Conservation (phyloP, 805 yeast species). For the Candida easanensis region DNA sequence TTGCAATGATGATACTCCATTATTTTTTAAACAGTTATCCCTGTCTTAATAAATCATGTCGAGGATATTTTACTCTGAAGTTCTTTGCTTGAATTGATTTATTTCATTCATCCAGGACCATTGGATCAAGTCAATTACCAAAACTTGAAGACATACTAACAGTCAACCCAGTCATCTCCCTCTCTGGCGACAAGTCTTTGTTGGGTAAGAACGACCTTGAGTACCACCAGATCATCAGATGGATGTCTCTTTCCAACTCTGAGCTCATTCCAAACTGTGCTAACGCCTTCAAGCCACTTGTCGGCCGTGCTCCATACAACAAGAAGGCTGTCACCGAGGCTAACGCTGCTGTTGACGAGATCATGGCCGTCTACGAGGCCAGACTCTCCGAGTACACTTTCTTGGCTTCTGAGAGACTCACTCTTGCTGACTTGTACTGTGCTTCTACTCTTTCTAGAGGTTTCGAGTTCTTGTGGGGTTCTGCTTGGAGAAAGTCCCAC, state of each 20-base stretch:
- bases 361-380: slow-evolving; percentile 47
- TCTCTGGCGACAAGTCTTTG: slow-evolving; percentile 38
- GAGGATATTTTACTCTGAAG: slow-evolving; percentile 58
- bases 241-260: slow-evolving; percentile 74
- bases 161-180: slow-evolving; percentile 29
- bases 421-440: slow-evolving; percentile 63
- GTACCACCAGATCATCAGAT: slow-evolving; percentile 59
- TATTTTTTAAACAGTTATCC: slow-evolving; percentile 66
- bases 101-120: not conserved
- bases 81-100: not conserved
- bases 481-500: slow-evolving; percentile 58
- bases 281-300: slow-evolving; percentile 53
- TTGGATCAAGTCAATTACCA: too few relatives aligned
- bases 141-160: slow-evolving; percentile 14
- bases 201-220: slow-evolving; percentile 66
- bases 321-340: slow-evolving; percentile 59
- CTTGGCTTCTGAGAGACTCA: slow-evolving; percentile 64
- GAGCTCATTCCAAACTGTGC: slow-evolving; percentile 54
- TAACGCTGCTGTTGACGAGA: slow-evolving; percentile 32
- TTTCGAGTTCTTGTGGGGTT: slow-evolving; percentile 57
- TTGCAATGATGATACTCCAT: slow-evolving; percentile 55
- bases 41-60: slow-evolving; percentile 80
- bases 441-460: slow-evolving; percentile 52
- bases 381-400: slow-evolving; percentile 60
- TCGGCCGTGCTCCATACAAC: slow-evolving; percentile 73